Base-by-base conservation (phyloP, 2,329 filamentous ascomycete genomes). In the Sporothrix curviconia region DNA sequence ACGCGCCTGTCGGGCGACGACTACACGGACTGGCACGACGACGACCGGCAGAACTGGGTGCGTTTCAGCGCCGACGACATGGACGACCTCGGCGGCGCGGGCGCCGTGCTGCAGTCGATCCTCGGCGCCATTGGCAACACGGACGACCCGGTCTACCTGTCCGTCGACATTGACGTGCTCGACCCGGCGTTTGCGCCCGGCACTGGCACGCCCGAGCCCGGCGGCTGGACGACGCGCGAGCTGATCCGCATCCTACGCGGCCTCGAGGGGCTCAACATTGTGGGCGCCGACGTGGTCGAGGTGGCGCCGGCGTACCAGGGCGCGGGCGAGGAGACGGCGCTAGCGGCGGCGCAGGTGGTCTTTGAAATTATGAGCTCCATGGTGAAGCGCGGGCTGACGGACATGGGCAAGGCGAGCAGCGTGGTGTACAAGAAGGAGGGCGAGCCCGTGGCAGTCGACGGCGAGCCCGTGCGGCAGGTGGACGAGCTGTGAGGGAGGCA, bases 231-330 rank as follows among this genome's bases (percentile, higher is more conserved):
- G 6, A 95, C 88, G 19, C 78, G 91, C 53, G 92, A 96, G 75
- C 76, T 96, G 64, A 92, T 95, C 62, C 78, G 87, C 12, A 90
- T 96, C 58, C 72, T 96, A 68, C 78, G 90, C 32, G 90, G 89
- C 0, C 81, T 96, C 42, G 91, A 96, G 74, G 81, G 77, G 0
- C 70, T 96, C 69, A 95, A 96, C 67, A 74, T 96, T 4, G 89
- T 96, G 3, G 92, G 90, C 1, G 92, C 90, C 0, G 92, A 96
- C 72, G 82, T 96, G 50, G 92, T 96, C 5, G 92, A 96, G 76
- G 89, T 95, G 8, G 84, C 86, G 43, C 91, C 91, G 0, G 87
- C 87, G 12, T 96, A 95, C 68, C 90, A 96, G 75, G 86, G 86
- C 11, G 75, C 75, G 7, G 89, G 85, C 1, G 91, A 95, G 74